phyloP scores from a whole-genome alignment of 148 eudicot species.

The Arctostaphylos glauca region DNA sequence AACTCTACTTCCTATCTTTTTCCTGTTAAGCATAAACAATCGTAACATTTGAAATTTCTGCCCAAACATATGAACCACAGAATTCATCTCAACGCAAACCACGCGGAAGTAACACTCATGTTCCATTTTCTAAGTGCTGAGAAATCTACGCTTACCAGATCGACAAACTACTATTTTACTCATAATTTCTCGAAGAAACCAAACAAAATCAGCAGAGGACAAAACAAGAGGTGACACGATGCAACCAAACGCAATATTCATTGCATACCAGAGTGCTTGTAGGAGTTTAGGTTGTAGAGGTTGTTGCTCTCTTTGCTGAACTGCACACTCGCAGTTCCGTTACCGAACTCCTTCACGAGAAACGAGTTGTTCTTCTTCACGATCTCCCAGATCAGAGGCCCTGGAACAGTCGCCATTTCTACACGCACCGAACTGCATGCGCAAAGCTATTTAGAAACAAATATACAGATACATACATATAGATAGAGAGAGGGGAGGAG shows the following conservation, averaged over 20 bases:
- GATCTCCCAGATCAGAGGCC: conserved; percentile 87
- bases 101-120: no score
- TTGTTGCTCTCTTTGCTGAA: conserved; percentile 89
- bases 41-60: no score
- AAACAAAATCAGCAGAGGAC: neutral
- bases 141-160: no score
- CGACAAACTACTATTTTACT: neutral
- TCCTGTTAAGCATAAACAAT: no score
- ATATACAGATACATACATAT: neutral
- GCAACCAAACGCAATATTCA: neutral
- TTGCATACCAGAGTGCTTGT: conserved; percentile 76
- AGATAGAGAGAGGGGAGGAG: neutral
- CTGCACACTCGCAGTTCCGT: conserved; percentile 62
- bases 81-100: neutral
- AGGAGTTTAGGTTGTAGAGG: conserved; percentile 77
- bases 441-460: neutral
- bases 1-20: neutral
- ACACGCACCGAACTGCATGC: neutral
- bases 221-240: neutral
- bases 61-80: no score
- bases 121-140: no score
- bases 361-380: conserved; percentile 92
- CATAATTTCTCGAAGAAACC: neutral
- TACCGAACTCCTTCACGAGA: conserved; percentile 85
- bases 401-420: conserved; percentile 85